These are phyloP conservation scores for Geotrichum histeridarum DNA, from an alignment of 1,139 yeast species.

Conservation along the genomic window DNA sequence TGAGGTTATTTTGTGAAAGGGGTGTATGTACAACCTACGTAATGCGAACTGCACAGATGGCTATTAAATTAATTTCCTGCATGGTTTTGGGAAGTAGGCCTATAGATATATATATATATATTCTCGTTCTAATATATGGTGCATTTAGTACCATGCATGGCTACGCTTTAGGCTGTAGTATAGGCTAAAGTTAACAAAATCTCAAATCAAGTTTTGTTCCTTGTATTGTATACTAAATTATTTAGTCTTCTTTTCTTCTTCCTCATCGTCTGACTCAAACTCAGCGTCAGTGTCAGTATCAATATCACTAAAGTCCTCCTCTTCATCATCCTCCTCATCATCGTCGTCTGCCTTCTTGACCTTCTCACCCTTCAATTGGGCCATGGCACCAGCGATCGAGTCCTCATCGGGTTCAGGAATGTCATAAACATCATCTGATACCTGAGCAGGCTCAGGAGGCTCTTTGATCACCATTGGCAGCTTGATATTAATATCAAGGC, in stretches of 20 bases:
- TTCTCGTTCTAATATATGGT: too few relatives aligned
- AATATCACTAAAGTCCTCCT: constrained; percentile 17
- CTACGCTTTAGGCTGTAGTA: too few relatives aligned
- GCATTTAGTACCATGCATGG: too few relatives aligned
- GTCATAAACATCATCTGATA: constrained; percentile 32
- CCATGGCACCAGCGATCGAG: constrained; percentile 53
- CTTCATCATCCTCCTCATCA: constrained; percentile 25
- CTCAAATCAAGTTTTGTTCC: too few relatives aligned
- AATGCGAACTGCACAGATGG: too few relatives aligned
- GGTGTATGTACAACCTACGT: too few relatives aligned
- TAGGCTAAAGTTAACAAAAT: too few relatives aligned
- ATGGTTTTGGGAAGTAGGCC: too few relatives aligned
- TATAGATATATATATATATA: too few relatives aligned
- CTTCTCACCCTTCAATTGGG: constrained; percentile 51
- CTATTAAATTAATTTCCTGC: too few relatives aligned
- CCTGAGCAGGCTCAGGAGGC: constrained; percentile 31
- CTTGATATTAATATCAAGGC: constrained; percentile 38
- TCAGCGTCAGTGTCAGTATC: constrained; percentile 21
- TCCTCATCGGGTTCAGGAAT: constrained; percentile 67
- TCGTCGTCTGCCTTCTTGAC: constrained; percentile 31
- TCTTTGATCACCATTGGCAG: constrained; percentile 39
- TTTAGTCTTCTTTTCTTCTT: constrained; percentile 16
- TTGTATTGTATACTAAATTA: background rate
- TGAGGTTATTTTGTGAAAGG: too few relatives aligned
- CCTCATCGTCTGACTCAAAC: constrained; percentile 17